phyloP scores from a whole-genome alignment of 371 early-diverging fungal species.

The Rhizopus stolonifer region DNA sequence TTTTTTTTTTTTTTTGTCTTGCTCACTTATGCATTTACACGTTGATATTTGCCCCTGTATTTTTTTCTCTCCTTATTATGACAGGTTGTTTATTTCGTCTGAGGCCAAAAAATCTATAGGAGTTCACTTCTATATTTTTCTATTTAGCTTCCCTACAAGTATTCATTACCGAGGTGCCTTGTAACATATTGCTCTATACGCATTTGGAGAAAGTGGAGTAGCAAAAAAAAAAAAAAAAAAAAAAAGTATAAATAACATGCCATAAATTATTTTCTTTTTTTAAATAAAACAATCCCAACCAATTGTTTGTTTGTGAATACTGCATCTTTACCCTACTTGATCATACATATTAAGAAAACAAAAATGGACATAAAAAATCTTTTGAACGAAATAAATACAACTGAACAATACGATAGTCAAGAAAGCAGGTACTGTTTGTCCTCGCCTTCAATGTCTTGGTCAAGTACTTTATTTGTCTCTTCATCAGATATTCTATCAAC shows the following conservation, averaged over 20 bases:
- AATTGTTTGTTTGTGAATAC: not conserved
- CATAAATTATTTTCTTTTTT: too few species aligned
- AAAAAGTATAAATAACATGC: too few species aligned
- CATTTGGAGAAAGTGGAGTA: too few species aligned
- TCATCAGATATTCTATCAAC: constrained; percentile 15
- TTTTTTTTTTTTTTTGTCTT: not conserved
- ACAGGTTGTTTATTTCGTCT: constrained; percentile 1
- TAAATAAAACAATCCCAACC: too few species aligned
- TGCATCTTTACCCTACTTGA: not conserved
- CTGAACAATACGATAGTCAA: constrained; percentile 12
- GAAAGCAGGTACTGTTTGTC: constrained; percentile 9
- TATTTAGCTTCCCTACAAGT: too few species aligned
- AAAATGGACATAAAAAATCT: constrained; percentile 43
- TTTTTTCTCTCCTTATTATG: not conserved
- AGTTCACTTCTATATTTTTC: not conserved
- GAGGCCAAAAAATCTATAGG: not conserved
- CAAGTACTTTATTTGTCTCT: constrained; percentile 17
- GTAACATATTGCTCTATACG: too few species aligned
- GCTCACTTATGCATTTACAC: too few species aligned
- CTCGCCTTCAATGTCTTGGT: constrained; percentile 9
- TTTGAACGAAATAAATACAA: constrained; percentile 24
- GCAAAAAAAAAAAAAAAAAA: too few species aligned
- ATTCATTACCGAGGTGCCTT: too few species aligned
- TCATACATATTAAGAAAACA: not conserved
- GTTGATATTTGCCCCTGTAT: not conserved